These are phyloP conservation scores for Aureobasidium sp. DNA, from an alignment of 2,329 filamentous ascomycete genomes.

Conservation along the genomic window DNA sequence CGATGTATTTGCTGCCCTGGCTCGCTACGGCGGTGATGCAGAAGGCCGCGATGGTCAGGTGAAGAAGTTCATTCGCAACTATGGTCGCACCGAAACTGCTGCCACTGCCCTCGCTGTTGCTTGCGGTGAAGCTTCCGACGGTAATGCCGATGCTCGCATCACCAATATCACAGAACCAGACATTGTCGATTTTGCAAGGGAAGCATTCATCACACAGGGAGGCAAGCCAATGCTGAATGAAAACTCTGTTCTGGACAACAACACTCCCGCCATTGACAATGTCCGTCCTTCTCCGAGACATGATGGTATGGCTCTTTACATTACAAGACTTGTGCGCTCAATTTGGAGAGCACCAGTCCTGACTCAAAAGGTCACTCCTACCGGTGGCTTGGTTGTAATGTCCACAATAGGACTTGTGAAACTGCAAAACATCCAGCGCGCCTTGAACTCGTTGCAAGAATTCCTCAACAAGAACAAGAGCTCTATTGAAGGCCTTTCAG, in stretches of 20 bases:
- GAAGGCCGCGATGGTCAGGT: conserved; percentile 78
- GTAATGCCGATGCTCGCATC: conserved; percentile 62
- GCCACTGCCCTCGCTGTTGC: conserved; percentile 89
- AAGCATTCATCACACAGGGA: conserved; percentile 86
- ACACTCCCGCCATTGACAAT: conserved; percentile 65
- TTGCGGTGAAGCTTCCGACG: conserved; percentile 84
- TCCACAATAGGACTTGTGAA: conserved; percentile 63
- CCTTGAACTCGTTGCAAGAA: conserved; percentile 67
- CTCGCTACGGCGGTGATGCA: conserved; percentile 65
- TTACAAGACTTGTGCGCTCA: conserved; percentile 78
- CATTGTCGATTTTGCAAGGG: conserved; percentile 75
- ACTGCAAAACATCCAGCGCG: conserved; percentile 69
- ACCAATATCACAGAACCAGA: conserved; percentile 71
- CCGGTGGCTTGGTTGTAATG: conserved; percentile 55
- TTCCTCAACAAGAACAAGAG: conserved; percentile 84
- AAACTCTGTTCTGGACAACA: conserved; percentile 56
- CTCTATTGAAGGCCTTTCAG: conserved; percentile 90
- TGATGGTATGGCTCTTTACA: conserved; percentile 78
- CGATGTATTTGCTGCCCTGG: conserved; percentile 80
- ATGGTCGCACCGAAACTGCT: conserved; percentile 82
- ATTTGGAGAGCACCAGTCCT: conserved; percentile 82
- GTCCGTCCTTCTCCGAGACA: conserved; percentile 85
- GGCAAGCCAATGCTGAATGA: conserved; percentile 81
- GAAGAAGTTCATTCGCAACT: conserved; percentile 74
- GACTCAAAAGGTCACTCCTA: conserved; percentile 45